Evolutionary conservation across 306 rosid genomes (phyloP).

Genomic region (Pyrus communis): DNA sequence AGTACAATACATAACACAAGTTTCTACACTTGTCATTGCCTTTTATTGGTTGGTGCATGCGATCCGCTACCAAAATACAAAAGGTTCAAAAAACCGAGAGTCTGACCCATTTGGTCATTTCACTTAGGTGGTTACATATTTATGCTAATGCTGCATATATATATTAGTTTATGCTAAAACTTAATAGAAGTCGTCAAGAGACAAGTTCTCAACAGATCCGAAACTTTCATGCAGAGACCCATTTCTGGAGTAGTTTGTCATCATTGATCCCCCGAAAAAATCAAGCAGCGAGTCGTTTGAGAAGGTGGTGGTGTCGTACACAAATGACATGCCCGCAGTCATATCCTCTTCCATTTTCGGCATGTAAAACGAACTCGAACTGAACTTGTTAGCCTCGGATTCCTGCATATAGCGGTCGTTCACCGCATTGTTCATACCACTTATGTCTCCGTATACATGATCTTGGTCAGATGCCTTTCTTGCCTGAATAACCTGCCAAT

Average conservation of each 20-base stretch:
- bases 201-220: constrained; percentile 76
- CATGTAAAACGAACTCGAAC: constrained; percentile 28
- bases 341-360: constrained; percentile 14
- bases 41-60: neutral
- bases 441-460: constrained; percentile 13
- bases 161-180: neutral
- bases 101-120: neutral
- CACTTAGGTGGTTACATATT: too few species aligned
- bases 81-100: neutral
- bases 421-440: neutral
- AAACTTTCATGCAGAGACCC: constrained; percentile 54
- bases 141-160: neutral
- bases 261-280: constrained; percentile 76
- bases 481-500: constrained; percentile 13
- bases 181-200: constrained; percentile 77
- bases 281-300: constrained; percentile 74
- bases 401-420: constrained; percentile 34
- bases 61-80: neutral
- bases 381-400: constrained; percentile 22
- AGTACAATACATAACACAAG: neutral
- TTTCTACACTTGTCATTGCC: neutral
- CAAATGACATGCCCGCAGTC: constrained; percentile 55
- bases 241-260: constrained; percentile 45
- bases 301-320: constrained; percentile 60
- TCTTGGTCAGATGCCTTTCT: neutral